Evolutionary conservation across 169 alveolate genomes (phyloP), one percentile per base, ranked within the genome.

Genomic region (Blepharisma undulans): DNA sequence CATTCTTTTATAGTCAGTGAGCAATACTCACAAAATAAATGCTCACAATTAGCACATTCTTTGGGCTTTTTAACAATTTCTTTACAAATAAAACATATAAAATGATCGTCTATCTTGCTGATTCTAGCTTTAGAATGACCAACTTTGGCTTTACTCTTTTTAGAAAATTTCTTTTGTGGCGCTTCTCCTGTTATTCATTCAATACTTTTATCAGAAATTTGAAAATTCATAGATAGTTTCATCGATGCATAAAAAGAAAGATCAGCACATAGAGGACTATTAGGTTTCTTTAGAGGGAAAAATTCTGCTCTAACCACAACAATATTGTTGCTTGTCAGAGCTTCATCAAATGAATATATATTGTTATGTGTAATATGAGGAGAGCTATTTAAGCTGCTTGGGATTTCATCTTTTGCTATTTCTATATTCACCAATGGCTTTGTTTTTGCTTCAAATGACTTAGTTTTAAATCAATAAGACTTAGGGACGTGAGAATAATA

Each of bases 31-130:
- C 91, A 86, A 36, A 36, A 18, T 19, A 86, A 85, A 34, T 86
- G 61, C 72, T 86, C 84, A 48, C 91, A 86, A 30, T 60, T 27
- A 1, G 29, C 30, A 34, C 91, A 86, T 32, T 86, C 91, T 60
- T 22, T n/a, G 12, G 91, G 91, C 10, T 66, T 25, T 72, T 36
- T 61, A 10, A 86, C 91, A 22, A 86, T 60, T 21, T 71, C 30
- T 61, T 60, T 19, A 32, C 91, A 86, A 36, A 86, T 7, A 21
- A 22, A 18, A 33, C 91, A 86, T 21, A 72, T 86, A 34, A 86
- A 86, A 72, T 71, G 84, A 21, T 86, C 84, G 18, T 79, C 66
- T 48, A 48, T 48, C 12, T 48, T 12, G 12, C 66, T 48, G 14
- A 48, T 48, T 48, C 66, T 48, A 5, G 66, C 66, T 5, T 48